A percentile compares a stretch with the other conserved stretches of the same genome.
phyloP scores from a whole-genome alignment of 2,329 filamentous ascomycete species.

The Emmonsiellopsis sp. region DNA sequence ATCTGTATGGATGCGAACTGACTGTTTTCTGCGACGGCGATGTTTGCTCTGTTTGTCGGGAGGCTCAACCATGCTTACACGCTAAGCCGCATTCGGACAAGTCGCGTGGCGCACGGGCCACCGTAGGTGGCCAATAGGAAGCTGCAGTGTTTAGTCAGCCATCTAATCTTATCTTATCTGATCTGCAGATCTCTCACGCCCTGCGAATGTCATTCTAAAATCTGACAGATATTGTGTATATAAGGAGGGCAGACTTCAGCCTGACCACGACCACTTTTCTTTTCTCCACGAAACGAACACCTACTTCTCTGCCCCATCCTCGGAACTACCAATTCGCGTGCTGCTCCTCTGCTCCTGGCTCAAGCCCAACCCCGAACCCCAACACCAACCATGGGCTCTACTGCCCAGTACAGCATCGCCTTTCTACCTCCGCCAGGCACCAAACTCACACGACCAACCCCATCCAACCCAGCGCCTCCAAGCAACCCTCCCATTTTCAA shows the following conservation, averaged over 20 bases:
- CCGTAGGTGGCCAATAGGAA: too few species aligned
- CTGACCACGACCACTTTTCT: too few species aligned
- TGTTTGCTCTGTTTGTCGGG: not conserved
- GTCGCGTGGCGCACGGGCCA: too few species aligned
- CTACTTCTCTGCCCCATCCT: too few species aligned
- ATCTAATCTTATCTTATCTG: not conserved
- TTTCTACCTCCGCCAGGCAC: conserved; percentile 19
- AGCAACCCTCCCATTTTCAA: conserved; percentile 46
- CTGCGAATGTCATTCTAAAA: not conserved
- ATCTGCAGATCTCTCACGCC: not conserved
- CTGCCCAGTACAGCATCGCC: conserved; percentile 8
- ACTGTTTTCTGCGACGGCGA: not conserved
- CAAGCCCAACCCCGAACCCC: not conserved
- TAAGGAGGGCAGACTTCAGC: not conserved
- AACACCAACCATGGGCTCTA: not conserved
- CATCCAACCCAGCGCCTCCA: conserved; percentile 12
- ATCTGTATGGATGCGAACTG: not conserved
- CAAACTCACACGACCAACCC: conserved; percentile 17
- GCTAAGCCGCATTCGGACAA: not conserved
- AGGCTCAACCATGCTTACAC: not conserved
- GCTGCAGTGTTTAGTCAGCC: not conserved
- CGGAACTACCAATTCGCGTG: too few species aligned
- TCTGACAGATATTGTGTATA: not conserved
- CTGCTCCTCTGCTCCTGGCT: not conserved
- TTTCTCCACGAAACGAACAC: too few species aligned